Base-by-base conservation (phyloP, 345 rosid genomes). In the Boechera stricta region DNA sequence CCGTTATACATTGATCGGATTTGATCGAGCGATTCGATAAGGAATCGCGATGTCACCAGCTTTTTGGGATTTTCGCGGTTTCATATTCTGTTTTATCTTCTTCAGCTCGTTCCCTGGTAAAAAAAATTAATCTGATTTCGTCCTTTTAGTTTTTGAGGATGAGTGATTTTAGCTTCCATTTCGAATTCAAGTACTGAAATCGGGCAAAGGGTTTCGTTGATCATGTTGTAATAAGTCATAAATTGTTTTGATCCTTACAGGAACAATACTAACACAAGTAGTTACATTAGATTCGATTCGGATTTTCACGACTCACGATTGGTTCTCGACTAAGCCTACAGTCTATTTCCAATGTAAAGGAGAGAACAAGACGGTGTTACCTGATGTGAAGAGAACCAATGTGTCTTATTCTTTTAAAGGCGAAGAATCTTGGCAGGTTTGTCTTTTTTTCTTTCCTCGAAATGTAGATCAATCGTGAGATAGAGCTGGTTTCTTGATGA, bases 341-440 rank as follows among this genome's bases (percentile, higher is more conserved):
- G 87, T 90, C 31, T 90, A 85, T 78, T 90, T 90, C 58, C 80
- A 69, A 7, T 90, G 96, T 59, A 85, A 87, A 78, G 91, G 88
- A 77, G 90, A 85, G 85, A 88, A 87, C 82, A 58, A 18, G 71
- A 83, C 86, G 5, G 76, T 74, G 24, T 75, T 90, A 58, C 92
- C 88, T 3, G 96, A 90, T 72, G 90, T 90, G 31, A 86, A 82
- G 84, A 60, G 65, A 18, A 49, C 71, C 0, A 48, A 81, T 36
- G 80, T 66, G 0, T 16, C 83, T 32, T 90, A 90, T 61, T 2
- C 82, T 21, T 90, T 90, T 59, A 87, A 78, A 72, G 91, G 92
- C 31, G 81, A 88, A 82, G 92, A 90, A 73, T 90, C 96, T 74
- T 90, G 96, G 96, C 91, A 90, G 92, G 96, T 88, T 63, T 53